Conservation (phyloP, 768 basidiomycete species). For the Pleurotus citrinopileatus region DNA sequence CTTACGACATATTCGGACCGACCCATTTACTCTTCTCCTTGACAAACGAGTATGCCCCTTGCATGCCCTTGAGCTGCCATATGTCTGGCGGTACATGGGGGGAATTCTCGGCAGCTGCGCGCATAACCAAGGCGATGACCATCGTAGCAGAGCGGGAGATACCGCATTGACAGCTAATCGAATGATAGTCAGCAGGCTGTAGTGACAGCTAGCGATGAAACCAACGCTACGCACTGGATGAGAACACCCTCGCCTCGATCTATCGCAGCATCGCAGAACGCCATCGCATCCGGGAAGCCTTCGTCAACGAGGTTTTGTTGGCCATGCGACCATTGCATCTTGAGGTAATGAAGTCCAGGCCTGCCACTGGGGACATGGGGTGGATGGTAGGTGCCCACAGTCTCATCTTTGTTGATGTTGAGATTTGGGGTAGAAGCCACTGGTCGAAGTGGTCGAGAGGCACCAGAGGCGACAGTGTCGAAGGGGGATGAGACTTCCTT, state of each 20-base stretch:
- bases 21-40: constrained; percentile 87
- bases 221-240: constrained; percentile 64
- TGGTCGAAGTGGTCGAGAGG: constrained; percentile 49
- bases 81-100: constrained; percentile 70
- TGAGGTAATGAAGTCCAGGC: constrained; percentile 84
- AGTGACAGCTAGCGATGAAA: constrained; percentile 14
- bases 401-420: constrained; percentile 26
- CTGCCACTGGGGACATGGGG: constrained; percentile 66
- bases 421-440: constrained; percentile 72
- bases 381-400: constrained; percentile 58
- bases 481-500: constrained; percentile 84
- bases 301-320: constrained; percentile 80
- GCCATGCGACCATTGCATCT: constrained; percentile 92
- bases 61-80: constrained; percentile 83
- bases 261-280: constrained; percentile 76
- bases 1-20: constrained; percentile 94
- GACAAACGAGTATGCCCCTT: constrained; percentile 85
- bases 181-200: constrained; percentile 14
- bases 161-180: constrained; percentile 84
- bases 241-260: constrained; percentile 76
- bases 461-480: constrained; percentile 34
- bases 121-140: constrained; percentile 90
- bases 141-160: constrained; percentile 89
- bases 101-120: constrained; percentile 72
- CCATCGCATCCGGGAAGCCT: constrained; percentile 79